Evolutionary conservation across 148 eudicot genomes (phyloP), one percentile per base, ranked within the genome.

Genomic region (Chenopodium berlandieri): DNA sequence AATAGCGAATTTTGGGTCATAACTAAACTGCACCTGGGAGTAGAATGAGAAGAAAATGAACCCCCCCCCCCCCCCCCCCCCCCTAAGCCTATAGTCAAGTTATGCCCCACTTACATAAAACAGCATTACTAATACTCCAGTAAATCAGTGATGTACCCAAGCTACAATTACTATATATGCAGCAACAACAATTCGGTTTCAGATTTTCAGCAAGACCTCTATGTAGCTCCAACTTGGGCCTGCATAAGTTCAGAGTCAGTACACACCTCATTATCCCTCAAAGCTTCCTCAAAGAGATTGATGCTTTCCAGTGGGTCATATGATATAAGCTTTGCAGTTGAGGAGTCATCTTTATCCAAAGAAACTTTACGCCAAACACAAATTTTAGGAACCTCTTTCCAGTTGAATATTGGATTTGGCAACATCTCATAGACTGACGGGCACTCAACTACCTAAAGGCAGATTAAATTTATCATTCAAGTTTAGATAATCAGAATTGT

Each of bases 371-470:
- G 88, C 99, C 98, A 96, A 47, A 96, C 92, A 79, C 81, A 83
- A 83, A 96, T 90, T 82, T 88, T 79, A 31, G 99, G 98, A 76
- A 85, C 85, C 78, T 91, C 88, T 83, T 92, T 85, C 98, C 98
- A 96, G 76, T 87, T 85, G 84, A 91, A 94, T 44, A 75, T 89
- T 1, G 94, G 92, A 88, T 96, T 96, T 68, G 97, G 90, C 86
- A 96, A 73, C 99, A 94, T 91, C 87, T 96, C 99, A 75, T 96
- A 96, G 22, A 96, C 82, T 82, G 99, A 90, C 70, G 99, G 99
- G 81, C 99, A 96, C 87, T 96, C 99, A 72, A 94, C 85, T 84
- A 96, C 79, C 99, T 96, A 71, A 76, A 54, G 9, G 52, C 13
- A 70, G 27, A 19, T 31, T 70, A 52, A 32, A 79, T 52, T 25